Evolutionary conservation across 148 eudicot species (phyloP), one percentile per base, ranked within the genome.

Genomic region (Diospyros kaki): DNA sequence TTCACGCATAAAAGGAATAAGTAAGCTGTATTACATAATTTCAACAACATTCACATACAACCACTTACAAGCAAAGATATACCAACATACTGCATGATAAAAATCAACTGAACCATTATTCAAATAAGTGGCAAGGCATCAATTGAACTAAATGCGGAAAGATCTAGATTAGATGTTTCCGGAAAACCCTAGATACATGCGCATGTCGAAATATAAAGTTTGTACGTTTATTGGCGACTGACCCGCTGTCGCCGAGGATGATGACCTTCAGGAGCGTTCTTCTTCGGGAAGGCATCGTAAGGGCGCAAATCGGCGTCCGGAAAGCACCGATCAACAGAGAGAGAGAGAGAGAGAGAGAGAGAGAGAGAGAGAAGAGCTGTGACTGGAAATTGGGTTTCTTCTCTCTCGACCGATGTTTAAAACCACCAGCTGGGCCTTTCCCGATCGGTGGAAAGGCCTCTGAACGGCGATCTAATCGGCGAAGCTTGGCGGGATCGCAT

Each of bases 201-300:
- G 65, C 11, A 9, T n/a, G 40, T 72, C 6, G 44, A 45, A 44
- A 73, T 44, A 59, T 42, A 50, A 13, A 2, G 15, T 55, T 8
- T 48, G 8, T 48, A 48, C 8, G 8, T 48, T 48, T 48, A 48
- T 48, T 11, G n/a, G 8, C 7, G 15, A 69, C 73, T 69, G 38
- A 94, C 98, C 98, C 98, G 85, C 98, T 95, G 76, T 95, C 98
- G 68, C 98, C 98, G 83, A 95, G 98, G 77, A 95, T 94, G 54
- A 94, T 94, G 78, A 94, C 98, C 81, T 94, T 94, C 75, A 94
- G 86, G 70, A 95, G 97, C 48, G 97, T 91, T 80, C 98, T 86
- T 51, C 98, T 76, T 46, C 98, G 88, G 8, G 97, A 89, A 72
- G 98, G 85, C 98, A 95, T 92, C 75, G 39, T 81, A 59, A 71